Evolutionary conservation across 495 filamentous ascomycete species (phyloP).

Genomic region (Mycothermus thermophilus): DNA sequence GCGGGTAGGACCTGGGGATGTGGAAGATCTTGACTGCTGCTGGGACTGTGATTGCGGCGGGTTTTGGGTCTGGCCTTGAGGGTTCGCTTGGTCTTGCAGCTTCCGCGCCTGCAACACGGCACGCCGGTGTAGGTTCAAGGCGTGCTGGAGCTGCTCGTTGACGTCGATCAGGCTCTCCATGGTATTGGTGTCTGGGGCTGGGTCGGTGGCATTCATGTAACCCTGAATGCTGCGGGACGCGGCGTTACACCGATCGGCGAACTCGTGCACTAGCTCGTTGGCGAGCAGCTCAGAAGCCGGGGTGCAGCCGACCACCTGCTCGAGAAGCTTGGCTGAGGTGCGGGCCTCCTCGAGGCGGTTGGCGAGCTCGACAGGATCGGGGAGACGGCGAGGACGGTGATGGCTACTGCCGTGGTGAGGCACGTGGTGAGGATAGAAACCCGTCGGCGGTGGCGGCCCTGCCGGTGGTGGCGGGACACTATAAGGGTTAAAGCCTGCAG

Average conservation of each 20-base stretch:
- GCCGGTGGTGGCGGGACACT: too few species aligned
- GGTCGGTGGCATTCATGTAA: constrained; percentile 69
- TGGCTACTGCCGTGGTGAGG: constrained; percentile 29
- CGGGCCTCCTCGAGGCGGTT: constrained; percentile 77
- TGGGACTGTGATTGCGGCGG: not conserved
- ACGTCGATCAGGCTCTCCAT: constrained; percentile 87
- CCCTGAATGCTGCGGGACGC: constrained; percentile 65
- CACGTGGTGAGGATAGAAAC: constrained; percentile 7
- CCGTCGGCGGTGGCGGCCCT: too few species aligned
- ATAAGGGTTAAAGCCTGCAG: too few species aligned
- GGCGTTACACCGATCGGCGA: constrained; percentile 69
- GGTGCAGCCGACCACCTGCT: constrained; percentile 76
- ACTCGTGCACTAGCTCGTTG: constrained; percentile 86
- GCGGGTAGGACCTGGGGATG: too few species aligned
- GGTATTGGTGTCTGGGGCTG: constrained; percentile 79
- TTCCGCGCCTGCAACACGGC: constrained; percentile 63
- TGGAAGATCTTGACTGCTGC: not conserved
- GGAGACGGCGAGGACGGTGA: constrained; percentile 39
- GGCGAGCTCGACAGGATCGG: constrained; percentile 64
- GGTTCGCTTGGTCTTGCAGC: constrained; percentile 1
- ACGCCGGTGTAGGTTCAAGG: constrained; percentile 66
- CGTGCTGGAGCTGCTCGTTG: constrained; percentile 71
- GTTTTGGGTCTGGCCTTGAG: not conserved
- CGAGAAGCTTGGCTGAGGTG: constrained; percentile 77
- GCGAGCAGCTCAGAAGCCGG: constrained; percentile 56